Conservation (phyloP, 2,329 filamentous ascomycete species). For the Calonectria pteridis region DNA sequence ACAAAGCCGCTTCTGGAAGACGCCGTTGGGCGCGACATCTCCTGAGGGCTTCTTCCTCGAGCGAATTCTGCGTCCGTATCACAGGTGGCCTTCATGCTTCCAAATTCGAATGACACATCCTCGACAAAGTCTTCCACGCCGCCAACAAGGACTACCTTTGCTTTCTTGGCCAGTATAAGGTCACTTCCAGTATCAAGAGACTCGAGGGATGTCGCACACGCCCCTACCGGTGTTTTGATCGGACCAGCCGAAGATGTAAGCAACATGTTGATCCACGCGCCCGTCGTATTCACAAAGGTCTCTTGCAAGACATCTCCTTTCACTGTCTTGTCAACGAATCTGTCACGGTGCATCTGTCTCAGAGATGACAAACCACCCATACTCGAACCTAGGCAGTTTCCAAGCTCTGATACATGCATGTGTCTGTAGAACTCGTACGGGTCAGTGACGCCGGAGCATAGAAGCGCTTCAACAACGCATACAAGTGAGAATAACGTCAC, state of each 20-base stretch:
- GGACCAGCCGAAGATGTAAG: conserved; percentile 95
- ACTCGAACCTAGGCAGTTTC: conserved; percentile 98
- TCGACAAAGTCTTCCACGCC: conserved; percentile 99
- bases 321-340: conserved; percentile 94
- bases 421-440: conserved; percentile 99
- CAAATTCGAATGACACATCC: conserved; percentile 98
- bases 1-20: conserved; percentile 98
- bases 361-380: conserved; percentile 95
- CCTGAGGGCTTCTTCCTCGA: conserved; percentile 92
- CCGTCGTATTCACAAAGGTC: conserved; percentile 99
- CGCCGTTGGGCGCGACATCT: conserved; percentile 98
- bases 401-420: conserved; percentile 96
- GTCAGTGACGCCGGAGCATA: conserved; percentile 95
- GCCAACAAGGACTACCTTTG: conserved; percentile 95
- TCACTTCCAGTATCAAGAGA: conserved; percentile 98
- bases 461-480: conserved; percentile 89
- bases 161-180: conserved; percentile 98
- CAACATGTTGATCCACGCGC: conserved; percentile 99
- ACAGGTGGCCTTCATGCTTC: conserved; percentile 99
- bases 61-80: conserved; percentile 97
- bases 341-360: conserved; percentile 97
- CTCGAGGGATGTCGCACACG: conserved; percentile 96
- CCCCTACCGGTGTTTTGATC: conserved; percentile 98
- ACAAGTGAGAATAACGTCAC: conserved; percentile 96
- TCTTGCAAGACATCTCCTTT: conserved; percentile 99